These are phyloP conservation scores for Talinum fruticosum DNA, from an alignment of 148 eudicot species.

Conservation along the genomic window DNA sequence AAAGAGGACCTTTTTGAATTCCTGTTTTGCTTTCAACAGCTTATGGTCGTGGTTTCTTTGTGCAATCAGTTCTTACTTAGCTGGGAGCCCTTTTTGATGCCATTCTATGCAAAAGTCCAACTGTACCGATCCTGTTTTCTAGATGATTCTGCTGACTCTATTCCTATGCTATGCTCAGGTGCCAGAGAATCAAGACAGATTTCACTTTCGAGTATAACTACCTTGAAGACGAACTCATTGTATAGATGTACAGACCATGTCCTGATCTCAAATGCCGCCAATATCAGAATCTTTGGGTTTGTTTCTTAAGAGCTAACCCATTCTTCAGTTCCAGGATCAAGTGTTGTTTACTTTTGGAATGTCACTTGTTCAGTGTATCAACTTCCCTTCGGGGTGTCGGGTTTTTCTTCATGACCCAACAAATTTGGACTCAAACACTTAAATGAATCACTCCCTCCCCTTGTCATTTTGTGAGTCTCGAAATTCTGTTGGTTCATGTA, in stretches of 20 bases:
- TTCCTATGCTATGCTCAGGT: constrained; percentile 39
- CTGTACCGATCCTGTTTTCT: no score
- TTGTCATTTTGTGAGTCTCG: background rate
- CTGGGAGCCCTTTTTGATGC: no score
- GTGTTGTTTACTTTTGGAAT: background rate
- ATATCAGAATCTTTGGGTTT: background rate
- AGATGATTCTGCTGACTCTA: background rate
- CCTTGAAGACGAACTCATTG: constrained; percentile 88
- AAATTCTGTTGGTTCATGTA: background rate
- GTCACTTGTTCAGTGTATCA: background rate
- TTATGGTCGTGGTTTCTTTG: no score
- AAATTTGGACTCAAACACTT: background rate
- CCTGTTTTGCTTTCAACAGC: no score
- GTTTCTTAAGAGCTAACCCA: background rate
- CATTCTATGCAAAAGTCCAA: no score
- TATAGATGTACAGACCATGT: constrained; percentile 39
- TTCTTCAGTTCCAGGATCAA: background rate
- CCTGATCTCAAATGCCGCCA: background rate
- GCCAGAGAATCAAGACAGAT: constrained; percentile 77
- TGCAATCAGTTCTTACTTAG: no score
- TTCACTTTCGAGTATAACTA: constrained; percentile 75
- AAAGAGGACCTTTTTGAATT: no score
- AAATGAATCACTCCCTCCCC: background rate
- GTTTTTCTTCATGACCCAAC: background rate
- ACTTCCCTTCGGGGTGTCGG: background rate